These are phyloP conservation scores for Diaporthe sp. DNA, from an alignment of 2,329 filamentous ascomycete genomes.

Conservation along the genomic window DNA sequence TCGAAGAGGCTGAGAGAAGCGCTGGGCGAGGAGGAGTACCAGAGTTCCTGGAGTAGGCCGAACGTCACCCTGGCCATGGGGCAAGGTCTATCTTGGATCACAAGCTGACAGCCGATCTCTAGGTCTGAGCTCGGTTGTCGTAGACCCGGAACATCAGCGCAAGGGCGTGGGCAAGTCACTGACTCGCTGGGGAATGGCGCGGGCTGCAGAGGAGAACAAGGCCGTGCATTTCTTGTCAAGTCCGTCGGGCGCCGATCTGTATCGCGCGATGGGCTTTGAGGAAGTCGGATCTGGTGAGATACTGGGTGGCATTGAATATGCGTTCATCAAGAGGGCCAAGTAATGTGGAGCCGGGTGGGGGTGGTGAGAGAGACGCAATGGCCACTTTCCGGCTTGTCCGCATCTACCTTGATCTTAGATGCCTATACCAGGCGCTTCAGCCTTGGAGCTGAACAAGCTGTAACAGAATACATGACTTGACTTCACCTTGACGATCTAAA, in stretches of 20 bases:
- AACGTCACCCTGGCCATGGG: too few species aligned
- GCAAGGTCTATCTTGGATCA: neutral
- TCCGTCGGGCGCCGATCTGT: constrained; percentile 12
- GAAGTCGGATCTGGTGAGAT: constrained; percentile 25
- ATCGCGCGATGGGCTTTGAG: constrained; percentile 22
- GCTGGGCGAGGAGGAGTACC: constrained; percentile 18
- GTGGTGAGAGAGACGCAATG: neutral
- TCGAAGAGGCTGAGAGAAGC: constrained; percentile 9
- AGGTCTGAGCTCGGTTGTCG: constrained; percentile 25
- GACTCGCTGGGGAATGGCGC: constrained; percentile 24
- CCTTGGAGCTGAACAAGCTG: neutral
- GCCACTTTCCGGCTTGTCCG: neutral
- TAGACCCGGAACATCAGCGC: constrained; percentile 30
- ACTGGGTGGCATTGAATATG: constrained; percentile 24
- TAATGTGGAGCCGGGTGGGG: neutral
- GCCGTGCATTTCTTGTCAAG: constrained; percentile 27
- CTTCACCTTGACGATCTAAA: neutral
- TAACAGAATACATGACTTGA: constrained; percentile 9
- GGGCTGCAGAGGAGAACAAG: constrained; percentile 23
- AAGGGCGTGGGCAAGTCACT: constrained; percentile 26
- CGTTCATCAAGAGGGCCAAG: constrained; percentile 23
- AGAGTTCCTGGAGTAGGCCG: constrained; percentile 27
- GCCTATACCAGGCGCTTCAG: neutral
- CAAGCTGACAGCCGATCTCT: neutral
- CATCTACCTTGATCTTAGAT: neutral